Evolutionary conservation across 2,329 filamentous ascomycete genomes (phyloP).

Genomic region (Phialemonium atrogriseum): DNA sequence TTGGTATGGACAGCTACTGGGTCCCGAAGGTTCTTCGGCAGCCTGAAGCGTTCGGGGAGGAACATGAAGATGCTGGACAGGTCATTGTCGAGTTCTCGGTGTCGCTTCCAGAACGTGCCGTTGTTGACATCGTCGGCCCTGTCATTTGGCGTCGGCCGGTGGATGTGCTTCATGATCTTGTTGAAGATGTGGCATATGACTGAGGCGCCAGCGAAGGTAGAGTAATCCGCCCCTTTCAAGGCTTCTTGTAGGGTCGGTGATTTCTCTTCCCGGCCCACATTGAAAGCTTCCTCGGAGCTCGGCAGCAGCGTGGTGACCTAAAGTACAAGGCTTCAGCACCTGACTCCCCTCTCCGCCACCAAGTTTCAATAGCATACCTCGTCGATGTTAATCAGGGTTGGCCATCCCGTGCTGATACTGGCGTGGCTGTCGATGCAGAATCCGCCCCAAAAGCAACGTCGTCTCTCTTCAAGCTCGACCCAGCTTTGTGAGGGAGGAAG

Average conservation of each 20-base stretch:
- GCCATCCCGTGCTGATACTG: slow-evolving; percentile 86
- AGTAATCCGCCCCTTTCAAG: slow-evolving; percentile 54
- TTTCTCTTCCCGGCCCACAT: slow-evolving; percentile 53
- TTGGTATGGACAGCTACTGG: slow-evolving; percentile 74
- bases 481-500: slow-evolving; percentile 67
- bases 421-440: slow-evolving; percentile 81
- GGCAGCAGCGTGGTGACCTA: slow-evolving; percentile 67
- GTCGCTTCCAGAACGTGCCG: slow-evolving; percentile 79
- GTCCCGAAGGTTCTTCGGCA: slow-evolving; percentile 62
- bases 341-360: too few species aligned
- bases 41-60: slow-evolving; percentile 63
- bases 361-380: slow-evolving; percentile 48
- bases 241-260: slow-evolving; percentile 57
- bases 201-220: slow-evolving; percentile 63
- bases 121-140: slow-evolving; percentile 63
- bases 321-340: background rate
- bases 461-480: slow-evolving; percentile 67
- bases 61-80: slow-evolving; percentile 72
- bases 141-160: slow-evolving; percentile 62
- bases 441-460: slow-evolving; percentile 77
- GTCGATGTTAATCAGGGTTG: slow-evolving; percentile 65
- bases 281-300: slow-evolving; percentile 67
- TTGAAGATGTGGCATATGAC: slow-evolving; percentile 75
- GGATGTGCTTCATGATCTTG: slow-evolving; percentile 70
- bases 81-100: slow-evolving; percentile 73